These are phyloP conservation scores for Barnettozyma vustinii DNA, from an alignment of 805 yeast genomes.

Conservation along the genomic window DNA sequence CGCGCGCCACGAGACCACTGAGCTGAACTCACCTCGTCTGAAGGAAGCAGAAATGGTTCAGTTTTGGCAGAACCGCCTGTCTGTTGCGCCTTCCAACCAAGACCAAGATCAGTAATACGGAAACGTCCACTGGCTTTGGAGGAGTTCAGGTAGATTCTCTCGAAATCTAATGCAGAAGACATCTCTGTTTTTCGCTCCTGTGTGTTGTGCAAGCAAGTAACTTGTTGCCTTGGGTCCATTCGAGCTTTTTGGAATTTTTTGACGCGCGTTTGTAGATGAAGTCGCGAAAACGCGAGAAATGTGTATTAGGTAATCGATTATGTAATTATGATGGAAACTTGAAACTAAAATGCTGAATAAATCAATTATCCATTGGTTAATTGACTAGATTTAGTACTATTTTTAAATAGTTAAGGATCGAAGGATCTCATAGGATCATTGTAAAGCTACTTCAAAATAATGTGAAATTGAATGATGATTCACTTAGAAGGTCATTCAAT, in stretches of 20 bases:
- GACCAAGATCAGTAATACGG: slow-evolving; percentile 93
- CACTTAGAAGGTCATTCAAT: too few relatives aligned
- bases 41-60: slow-evolving; percentile 84
- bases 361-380: too few relatives aligned
- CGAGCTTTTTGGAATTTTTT: background rate
- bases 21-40: slow-evolving; percentile 72
- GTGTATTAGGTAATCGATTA: background rate
- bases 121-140: slow-evolving; percentile 80
- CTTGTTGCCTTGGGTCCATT: background rate
- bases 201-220: too few relatives aligned
- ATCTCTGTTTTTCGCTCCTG: background rate
- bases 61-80: slow-evolving; percentile 44
- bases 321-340: background rate
- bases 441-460: too few relatives aligned
- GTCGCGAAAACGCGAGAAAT: background rate
- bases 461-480: too few relatives aligned
- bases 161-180: slow-evolving; percentile 57
- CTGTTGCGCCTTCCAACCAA: slow-evolving; percentile 87
- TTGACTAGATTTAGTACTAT: too few relatives aligned
- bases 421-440: too few relatives aligned
- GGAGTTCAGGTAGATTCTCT: slow-evolving; percentile 84
- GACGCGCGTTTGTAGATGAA: background rate
- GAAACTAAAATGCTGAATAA: too few relatives aligned
- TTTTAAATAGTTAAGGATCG: too few relatives aligned
- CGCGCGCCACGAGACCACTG: slow-evolving; percentile 93